Evolutionary conservation across 2,329 filamentous ascomycete species (phyloP).

Genomic region (Canariomyces notabilis): DNA sequence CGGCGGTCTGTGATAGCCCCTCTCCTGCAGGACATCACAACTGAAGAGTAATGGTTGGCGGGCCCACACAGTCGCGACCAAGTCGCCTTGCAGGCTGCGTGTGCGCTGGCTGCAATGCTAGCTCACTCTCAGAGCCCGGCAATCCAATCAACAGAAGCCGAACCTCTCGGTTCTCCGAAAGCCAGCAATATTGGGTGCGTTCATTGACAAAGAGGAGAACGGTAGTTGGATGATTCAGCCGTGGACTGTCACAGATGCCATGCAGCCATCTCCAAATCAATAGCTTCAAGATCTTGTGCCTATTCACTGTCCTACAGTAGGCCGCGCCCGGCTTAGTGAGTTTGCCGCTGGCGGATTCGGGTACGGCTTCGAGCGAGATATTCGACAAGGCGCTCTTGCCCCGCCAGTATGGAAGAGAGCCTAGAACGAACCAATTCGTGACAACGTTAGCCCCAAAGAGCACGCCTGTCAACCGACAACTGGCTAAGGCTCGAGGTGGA

Average conservation of each 20-base stretch:
- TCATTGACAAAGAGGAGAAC: background rate
- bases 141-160: background rate
- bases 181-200: constrained; percentile 3
- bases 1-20: constrained; percentile 4
- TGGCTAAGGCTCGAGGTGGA: background rate
- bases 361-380: too few relatives aligned
- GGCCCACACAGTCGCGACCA: constrained; percentile 23
- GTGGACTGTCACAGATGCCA: background rate
- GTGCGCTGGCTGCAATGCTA: constrained; percentile 19
- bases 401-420: background rate
- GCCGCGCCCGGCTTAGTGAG: background rate
- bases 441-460: too few relatives aligned
- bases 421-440: constrained; percentile 7
- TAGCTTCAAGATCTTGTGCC: background rate
- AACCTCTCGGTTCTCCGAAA: background rate
- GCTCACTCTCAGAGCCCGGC: background rate
- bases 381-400: background rate
- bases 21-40: constrained; percentile 20
- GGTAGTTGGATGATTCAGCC: background rate
- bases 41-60: constrained; percentile 19
- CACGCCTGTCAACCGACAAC: background rate
- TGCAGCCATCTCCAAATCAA: background rate
- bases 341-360: too few relatives aligned
- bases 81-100: constrained; percentile 23
- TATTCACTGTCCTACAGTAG: background rate